Evolutionary conservation across 495 filamentous ascomycete species (phyloP).

Genomic region (Penicillium arizonense): DNA sequence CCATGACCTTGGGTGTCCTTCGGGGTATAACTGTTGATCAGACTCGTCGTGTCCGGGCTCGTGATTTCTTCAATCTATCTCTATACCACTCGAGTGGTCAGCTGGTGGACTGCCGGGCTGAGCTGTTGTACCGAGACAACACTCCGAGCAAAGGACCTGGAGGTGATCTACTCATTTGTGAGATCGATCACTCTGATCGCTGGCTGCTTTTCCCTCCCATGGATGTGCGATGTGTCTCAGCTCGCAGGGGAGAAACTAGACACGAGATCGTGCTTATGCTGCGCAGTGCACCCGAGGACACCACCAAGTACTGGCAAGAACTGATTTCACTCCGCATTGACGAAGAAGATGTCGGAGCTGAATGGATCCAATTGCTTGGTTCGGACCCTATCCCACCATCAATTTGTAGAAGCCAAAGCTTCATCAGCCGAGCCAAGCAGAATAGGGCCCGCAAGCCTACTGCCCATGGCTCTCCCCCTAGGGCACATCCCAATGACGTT

Average conservation of each 20-base stretch:
- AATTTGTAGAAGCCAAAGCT: constrained; percentile 49
- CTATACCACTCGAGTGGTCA: constrained; percentile 88
- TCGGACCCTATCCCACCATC: constrained; percentile 71
- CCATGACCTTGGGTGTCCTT: constrained; percentile 67
- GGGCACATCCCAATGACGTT: constrained; percentile 52
- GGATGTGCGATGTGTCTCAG: constrained; percentile 65
- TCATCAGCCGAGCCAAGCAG: constrained; percentile 46
- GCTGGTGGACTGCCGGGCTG: constrained; percentile 82
- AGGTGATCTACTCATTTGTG: constrained; percentile 87
- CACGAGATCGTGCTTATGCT: constrained; percentile 83
- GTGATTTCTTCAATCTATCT: constrained; percentile 85
- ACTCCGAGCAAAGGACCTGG: constrained; percentile 49
- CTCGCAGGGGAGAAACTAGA: constrained; percentile 68
- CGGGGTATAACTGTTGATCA: constrained; percentile 69
- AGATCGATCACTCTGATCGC: constrained; percentile 70
- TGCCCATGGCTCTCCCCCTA: constrained; percentile 32
- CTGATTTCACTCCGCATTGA: constrained; percentile 67
- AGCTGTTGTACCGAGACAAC: constrained; percentile 82
- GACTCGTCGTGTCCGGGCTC: constrained; percentile 73
- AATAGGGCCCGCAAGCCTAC: constrained; percentile 31
- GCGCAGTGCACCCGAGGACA: constrained; percentile 43
- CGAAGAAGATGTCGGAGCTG: constrained; percentile 70
- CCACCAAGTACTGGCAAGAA: constrained; percentile 71
- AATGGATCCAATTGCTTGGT: constrained; percentile 88
- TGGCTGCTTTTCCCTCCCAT: constrained; percentile 93